These are phyloP conservation scores for Heterobasidion irregulare DNA, from an alignment of 1,284 basidiomycete genomes.

Conservation along the genomic window DNA sequence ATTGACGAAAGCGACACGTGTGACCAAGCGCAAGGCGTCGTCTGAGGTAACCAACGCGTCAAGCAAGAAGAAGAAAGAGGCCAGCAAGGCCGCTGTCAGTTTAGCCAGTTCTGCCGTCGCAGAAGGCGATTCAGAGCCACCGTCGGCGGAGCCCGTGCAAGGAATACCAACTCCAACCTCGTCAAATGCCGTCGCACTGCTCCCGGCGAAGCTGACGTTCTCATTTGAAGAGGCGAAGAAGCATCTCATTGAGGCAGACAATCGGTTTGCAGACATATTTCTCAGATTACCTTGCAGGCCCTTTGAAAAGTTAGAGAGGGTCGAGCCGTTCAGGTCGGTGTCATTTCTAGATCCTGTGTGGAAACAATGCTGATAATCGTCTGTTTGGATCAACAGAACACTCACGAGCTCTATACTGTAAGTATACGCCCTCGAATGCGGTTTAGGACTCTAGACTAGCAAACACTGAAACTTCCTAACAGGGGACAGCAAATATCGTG, in stretches of 20 bases:
- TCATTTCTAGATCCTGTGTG: no score
- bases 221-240: conserved; percentile 64
- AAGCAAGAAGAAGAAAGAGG: background rate
- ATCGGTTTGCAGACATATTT: conserved; percentile 67
- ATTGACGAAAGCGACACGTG: conserved; percentile 3
- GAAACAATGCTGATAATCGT: no score
- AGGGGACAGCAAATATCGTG: conserved; percentile 89
- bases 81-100: background rate
- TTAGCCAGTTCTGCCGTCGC: background rate
- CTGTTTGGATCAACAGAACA: conserved; percentile 18
- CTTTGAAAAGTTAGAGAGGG: conserved; percentile 61
- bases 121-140: background rate
- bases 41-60: conserved; percentile 2
- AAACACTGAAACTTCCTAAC: background rate
- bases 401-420: conserved; percentile 48
- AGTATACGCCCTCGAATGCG: no score
- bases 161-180: background rate
- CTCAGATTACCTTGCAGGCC: conserved; percentile 59
- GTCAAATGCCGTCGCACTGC: conserved; percentile 18
- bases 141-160: conserved; percentile 1
- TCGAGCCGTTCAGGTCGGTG: conserved; percentile 67
- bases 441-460: background rate
- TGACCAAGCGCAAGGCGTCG: conserved; percentile 16
- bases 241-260: conserved; percentile 38
- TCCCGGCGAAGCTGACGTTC: conserved; percentile 67